These are phyloP conservation scores for Rhizoclosmatium sp. DNA, from an alignment of 192 early-diverging fungal genomes.

Conservation along the genomic window DNA sequence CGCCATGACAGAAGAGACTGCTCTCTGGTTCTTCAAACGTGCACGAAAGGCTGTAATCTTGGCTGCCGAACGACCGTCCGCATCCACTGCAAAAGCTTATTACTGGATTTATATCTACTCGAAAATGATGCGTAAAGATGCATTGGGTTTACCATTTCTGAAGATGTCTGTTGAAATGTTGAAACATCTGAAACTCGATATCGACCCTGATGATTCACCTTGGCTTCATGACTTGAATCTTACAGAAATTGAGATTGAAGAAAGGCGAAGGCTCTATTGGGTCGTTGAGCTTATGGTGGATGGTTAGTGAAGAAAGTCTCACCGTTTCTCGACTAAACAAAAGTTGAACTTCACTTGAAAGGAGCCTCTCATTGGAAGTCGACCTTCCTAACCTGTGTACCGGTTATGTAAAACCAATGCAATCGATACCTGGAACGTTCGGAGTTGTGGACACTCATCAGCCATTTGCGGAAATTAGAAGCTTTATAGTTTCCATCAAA, in stretches of 20 bases:
- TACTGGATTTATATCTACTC: conserved; percentile 6
- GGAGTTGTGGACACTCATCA: no score
- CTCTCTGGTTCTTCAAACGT: neutral
- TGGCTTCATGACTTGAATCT: conserved; percentile 5
- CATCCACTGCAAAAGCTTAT: neutral
- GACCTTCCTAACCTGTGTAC: no score
- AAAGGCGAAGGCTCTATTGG: conserved; percentile 5
- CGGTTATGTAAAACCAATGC: no score
- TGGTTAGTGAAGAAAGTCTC: neutral
- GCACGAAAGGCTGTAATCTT: conserved; percentile 11
- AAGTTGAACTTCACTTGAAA: no score
- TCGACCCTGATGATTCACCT: conserved; percentile 13
- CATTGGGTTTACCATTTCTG: neutral
- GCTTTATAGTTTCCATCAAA: neutral
- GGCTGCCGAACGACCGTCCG: neutral
- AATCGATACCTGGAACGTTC: no score
- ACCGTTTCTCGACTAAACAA: neutral
- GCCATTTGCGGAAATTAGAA: no score
- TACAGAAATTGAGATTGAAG: conserved; percentile 9
- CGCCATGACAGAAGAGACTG: neutral
- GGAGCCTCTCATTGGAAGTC: no score
- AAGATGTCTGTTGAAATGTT: neutral
- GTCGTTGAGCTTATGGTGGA: no score
- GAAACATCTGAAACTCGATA: neutral
- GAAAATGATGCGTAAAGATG: neutral